Evolutionary conservation across 495 filamentous ascomycete genomes (phyloP), one percentile per base, ranked within the genome.

Genomic region (Daldinia decipiens): DNA sequence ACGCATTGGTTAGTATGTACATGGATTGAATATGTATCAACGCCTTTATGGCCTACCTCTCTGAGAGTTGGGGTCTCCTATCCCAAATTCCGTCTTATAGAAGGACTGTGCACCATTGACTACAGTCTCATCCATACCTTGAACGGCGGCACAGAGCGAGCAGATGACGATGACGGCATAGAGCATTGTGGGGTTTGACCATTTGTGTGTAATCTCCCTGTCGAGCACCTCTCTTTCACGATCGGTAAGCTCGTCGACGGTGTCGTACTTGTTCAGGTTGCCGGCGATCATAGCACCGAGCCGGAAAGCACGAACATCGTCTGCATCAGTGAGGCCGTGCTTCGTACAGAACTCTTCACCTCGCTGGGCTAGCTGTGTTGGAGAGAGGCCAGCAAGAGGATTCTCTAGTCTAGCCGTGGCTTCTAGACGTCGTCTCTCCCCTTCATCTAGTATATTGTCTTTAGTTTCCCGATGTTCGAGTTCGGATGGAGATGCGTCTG

Each of bases 71-170:
- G 77, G 67, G 61, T 84, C 72, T n/a, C 82, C 84, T 57, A 93
- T 92, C 26, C 90, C 90, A 66, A 93, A 93, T 67, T 91, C 85
- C 9, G 75, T 76, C 27, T 84, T 79, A 71, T 91, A 93, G 72
- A 91, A 90, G 2, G 88, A 81, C 67, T 93, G 90, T 3, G 91
- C 92, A 50, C 91, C 92, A 67, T 93, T 94, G 72, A 92, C 90
- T 65, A 92, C 91, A 0, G 91, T 93, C 75, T 95, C 90, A 68
- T 93, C 89, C 89, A 88, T 87, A 5, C 59, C 62, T 45, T 90
- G 88, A 4, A 87, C 84, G 36, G 83, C 86, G 7, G 87, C 87
- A 51, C 81, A 82, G 5, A 83, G 72, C n/a, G 75, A 80, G 70
- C 75, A 81, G 59, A 74, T 78, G 70, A 90, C 88, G 43, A 93